Evolutionary conservation across 2,329 filamentous ascomycete genomes (phyloP).

Genomic region (Fusarium sp.): DNA sequence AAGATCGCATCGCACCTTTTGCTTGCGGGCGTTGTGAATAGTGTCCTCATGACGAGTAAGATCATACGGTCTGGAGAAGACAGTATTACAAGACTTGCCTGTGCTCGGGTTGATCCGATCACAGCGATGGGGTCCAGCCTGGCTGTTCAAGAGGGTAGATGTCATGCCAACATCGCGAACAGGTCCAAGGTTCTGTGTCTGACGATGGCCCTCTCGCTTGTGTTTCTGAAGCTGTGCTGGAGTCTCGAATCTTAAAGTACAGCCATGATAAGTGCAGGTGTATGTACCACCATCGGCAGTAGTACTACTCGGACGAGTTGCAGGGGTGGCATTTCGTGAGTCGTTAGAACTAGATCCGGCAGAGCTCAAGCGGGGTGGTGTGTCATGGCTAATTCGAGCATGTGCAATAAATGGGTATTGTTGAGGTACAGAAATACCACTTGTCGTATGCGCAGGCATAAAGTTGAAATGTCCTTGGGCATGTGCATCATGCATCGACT

Average conservation of each 20-base stretch:
- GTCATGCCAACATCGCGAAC: conserved; percentile 57
- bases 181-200: conserved; percentile 65
- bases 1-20: conserved; percentile 91
- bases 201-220: conserved; percentile 92
- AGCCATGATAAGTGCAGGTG: conserved; percentile 95
- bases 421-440: conserved; percentile 60
- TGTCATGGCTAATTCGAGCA: conserved; percentile 51
- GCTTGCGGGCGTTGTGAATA: conserved; percentile 94
- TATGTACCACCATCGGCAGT: conserved; percentile 88
- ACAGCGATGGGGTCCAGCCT: conserved; percentile 93
- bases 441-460: conserved; percentile 53
- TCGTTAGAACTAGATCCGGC: conserved; percentile 56
- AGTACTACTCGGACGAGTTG: conserved; percentile 68
- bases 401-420: conserved; percentile 65
- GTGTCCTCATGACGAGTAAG: conserved; percentile 96
- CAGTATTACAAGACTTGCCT: conserved; percentile 91
- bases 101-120: conserved; percentile 95
- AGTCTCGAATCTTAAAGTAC: conserved; percentile 87
- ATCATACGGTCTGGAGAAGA: conserved; percentile 97
- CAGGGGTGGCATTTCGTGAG: conserved; percentile 51
- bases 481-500: conserved; percentile 31
- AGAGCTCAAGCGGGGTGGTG: conserved; percentile 58
- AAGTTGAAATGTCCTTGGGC: conserved; percentile 49
- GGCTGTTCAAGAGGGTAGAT: conserved; percentile 78
- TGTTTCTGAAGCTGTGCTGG: conserved; percentile 91